Evolutionary conservation across 495 filamentous ascomycete species (phyloP).

Genomic region (Aspergillus avenaceus): DNA sequence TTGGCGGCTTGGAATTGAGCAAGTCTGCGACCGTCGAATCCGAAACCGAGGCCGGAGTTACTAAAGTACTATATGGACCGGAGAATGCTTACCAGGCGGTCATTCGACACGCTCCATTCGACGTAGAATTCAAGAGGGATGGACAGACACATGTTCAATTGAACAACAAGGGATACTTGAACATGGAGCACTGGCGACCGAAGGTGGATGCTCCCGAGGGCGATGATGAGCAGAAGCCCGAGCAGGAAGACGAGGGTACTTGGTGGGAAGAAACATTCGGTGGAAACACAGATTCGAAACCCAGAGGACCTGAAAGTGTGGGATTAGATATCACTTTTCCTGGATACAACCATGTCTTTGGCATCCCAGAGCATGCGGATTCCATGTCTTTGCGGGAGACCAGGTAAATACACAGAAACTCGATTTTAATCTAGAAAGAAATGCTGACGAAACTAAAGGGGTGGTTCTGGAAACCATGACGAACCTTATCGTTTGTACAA

Average conservation of each 20-base stretch:
- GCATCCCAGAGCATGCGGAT: slow-evolving; percentile 91
- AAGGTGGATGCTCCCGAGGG: slow-evolving; percentile 67
- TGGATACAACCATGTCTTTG: slow-evolving; percentile 87
- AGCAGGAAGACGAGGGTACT: slow-evolving; percentile 69
- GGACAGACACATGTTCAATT: slow-evolving; percentile 79
- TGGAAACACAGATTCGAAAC: slow-evolving; percentile 90
- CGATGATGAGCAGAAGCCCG: slow-evolving; percentile 42
- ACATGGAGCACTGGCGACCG: slow-evolving; percentile 91
- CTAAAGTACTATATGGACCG: slow-evolving; percentile 78
- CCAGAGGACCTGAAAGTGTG: slow-evolving; percentile 83
- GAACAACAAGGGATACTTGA: slow-evolving; percentile 82
- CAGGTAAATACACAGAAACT: slow-evolving; percentile 38
- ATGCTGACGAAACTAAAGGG: slow-evolving; percentile 38
- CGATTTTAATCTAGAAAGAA: background rate
- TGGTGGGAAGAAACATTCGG: slow-evolving; percentile 98
- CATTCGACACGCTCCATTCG: slow-evolving; percentile 78
- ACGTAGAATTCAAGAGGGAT: slow-evolving; percentile 78
- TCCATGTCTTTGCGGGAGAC: slow-evolving; percentile 85
- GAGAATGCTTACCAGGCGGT: slow-evolving; percentile 70
- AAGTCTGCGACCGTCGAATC: slow-evolving; percentile 59
- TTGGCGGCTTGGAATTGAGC: slow-evolving; percentile 70
- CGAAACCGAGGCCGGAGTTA: slow-evolving; percentile 55
- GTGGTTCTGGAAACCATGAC: slow-evolving; percentile 75
- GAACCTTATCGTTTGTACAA: slow-evolving; percentile 98
- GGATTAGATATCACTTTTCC: slow-evolving; percentile 88